Evolutionary conservation across 345 rosid species (phyloP).

Genomic region (Eucalyptus pauciflora): DNA sequence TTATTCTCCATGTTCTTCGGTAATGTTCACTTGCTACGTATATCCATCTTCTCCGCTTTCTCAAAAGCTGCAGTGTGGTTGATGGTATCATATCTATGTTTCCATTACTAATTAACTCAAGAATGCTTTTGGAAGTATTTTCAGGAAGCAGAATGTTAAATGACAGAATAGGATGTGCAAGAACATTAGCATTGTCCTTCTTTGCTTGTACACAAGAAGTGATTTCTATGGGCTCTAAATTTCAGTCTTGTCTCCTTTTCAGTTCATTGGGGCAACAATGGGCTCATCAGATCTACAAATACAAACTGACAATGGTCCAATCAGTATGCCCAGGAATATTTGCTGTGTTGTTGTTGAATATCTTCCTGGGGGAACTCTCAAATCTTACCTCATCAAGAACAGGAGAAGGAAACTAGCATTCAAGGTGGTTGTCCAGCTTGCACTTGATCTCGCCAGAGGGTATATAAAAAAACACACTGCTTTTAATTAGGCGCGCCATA

Average conservation of each 20-base stretch:
- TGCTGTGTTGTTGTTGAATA: slow-evolving; percentile 98
- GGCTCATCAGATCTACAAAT: slow-evolving; percentile 72
- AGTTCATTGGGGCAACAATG: slow-evolving; percentile 97
- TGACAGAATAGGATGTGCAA: not conserved
- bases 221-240: not conserved
- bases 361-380: slow-evolving; percentile 90
- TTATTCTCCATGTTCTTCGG: not conserved
- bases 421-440: slow-evolving; percentile 87
- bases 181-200: not conserved
- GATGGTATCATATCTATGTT: not conserved
- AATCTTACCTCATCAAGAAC: slow-evolving; percentile 80
- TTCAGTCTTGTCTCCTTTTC: not conserved
- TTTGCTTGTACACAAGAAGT: not conserved
- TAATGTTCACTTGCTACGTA: not conserved
- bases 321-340: slow-evolving; percentile 72
- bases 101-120: not conserved
- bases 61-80: not conserved
- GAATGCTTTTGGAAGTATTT: not conserved
- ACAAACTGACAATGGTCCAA: slow-evolving; percentile 79
- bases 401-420: slow-evolving; percentile 83
- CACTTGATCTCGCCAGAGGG: slow-evolving; percentile 99
- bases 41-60: not conserved
- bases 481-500: not conserved
- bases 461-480: not conserved
- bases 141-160: not conserved